Evolutionary conservation across 768 basidiomycete genomes (phyloP), one percentile per base, ranked within the genome.

Genomic region (Suillus sp.): DNA sequence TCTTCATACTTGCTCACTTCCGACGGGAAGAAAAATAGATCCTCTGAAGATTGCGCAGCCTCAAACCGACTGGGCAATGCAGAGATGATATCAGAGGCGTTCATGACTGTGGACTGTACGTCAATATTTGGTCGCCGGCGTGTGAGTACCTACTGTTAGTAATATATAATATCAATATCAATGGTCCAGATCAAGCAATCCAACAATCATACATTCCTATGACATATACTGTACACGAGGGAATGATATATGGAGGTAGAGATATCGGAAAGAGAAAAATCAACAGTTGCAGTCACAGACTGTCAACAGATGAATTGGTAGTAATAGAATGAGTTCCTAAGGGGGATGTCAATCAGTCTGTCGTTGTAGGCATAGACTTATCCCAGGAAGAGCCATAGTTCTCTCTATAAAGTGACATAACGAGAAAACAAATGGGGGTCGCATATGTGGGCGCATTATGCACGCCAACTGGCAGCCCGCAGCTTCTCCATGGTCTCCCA

Each of bases 21-120:
- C 1, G 93, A 94, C n/a, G 88, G 86, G 69, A 91, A 96, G 79
- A 91, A 90, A 25, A 89, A 76, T 32, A 93, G 76, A 71, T 93
- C 89, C 1, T 89, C 90, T 14, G 85, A 80, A 38, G 80, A 78
- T 22, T 78, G 76, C 11, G 90, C 92, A 27, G 75, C 77, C n/a
- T 85, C 80, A 71, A 86, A 91, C 59, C 77, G 75, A n/a, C 75
- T 74, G 6, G 84, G 81, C 27, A 93, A 62, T 38, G 79, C 79
- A 1, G 80, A 69, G 62, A 93, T 77, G 67, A 92, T 84, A 60
- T 87, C 84, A 27, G 77, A 74, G 59, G 69, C 51, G 1, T 38
- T 40, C 66, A 67, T 67, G 37, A 43, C 25, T 58, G 37, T 57
- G 30, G 35, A 30, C 45, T 38, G 37, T 16, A 6, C 9, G 22